These are phyloP conservation scores for Striga hermonthica DNA, from an alignment of 305 asterid genomes.

Conservation along the genomic window DNA sequence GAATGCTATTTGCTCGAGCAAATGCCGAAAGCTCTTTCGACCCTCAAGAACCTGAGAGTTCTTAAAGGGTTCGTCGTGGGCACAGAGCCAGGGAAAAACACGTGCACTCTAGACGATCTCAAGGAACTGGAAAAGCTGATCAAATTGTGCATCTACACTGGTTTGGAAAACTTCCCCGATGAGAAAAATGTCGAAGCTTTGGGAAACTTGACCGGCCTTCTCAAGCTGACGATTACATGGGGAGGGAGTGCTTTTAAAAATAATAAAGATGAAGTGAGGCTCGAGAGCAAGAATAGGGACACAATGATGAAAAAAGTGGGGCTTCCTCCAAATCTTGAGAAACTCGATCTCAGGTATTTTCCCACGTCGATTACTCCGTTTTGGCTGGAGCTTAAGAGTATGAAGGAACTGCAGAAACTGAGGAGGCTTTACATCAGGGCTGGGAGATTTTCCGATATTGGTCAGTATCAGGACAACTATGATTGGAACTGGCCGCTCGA, in stretches of 20 bases:
- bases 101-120: constrained; percentile 39
- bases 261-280: neutral
- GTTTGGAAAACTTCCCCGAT: constrained; percentile 25
- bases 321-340: constrained; percentile 34
- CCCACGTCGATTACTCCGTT: constrained; percentile 31
- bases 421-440: constrained; percentile 53
- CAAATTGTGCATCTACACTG: constrained; percentile 42
- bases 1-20: constrained; percentile 45
- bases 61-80: constrained; percentile 47
- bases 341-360: constrained; percentile 51
- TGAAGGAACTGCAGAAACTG: constrained; percentile 15
- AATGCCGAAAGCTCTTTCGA: constrained; percentile 43
- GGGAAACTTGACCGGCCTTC: constrained; percentile 20
- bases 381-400: constrained; percentile 35
- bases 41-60: constrained; percentile 36
- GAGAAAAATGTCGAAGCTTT: constrained; percentile 24
- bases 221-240: constrained; percentile 48
- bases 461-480: constrained; percentile 34
- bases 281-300: neutral
- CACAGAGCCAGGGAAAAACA: neutral
- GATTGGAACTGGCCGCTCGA: neutral
- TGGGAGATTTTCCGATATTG: constrained; percentile 42
- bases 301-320: neutral
- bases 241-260: constrained; percentile 30
- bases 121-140: constrained; percentile 16